Evolutionary conservation across 73 alveolate genomes (phyloP).

Genomic region (Breviolum minutum): DNA sequence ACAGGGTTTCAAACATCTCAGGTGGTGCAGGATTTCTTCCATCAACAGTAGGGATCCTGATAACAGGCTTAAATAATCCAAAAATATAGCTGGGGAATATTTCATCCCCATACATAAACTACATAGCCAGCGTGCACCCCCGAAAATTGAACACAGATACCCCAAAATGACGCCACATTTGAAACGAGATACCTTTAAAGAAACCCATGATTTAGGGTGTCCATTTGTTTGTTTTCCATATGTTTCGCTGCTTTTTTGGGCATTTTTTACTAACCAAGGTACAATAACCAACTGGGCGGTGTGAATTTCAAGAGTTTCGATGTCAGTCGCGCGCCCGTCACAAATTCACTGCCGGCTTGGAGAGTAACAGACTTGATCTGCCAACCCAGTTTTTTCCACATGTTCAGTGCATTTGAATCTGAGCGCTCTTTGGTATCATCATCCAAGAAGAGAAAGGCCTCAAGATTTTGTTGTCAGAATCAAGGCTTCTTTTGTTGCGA

Average conservation of each 20-base stretch:
- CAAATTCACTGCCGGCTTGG: constrained; percentile 86
- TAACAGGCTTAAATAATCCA: too few species aligned
- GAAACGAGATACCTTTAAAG: too few species aligned
- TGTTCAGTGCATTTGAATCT: constrained; percentile 7
- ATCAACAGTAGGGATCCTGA: too few species aligned
- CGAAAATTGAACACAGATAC: background rate
- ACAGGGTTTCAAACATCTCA: too few species aligned
- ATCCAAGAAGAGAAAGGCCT: constrained; percentile 71
- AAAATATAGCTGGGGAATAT: too few species aligned
- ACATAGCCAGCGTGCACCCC: too few species aligned
- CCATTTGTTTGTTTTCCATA: too few species aligned
- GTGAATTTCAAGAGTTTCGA: constrained; percentile 83
- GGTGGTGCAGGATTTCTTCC: too few species aligned
- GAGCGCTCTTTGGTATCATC: constrained; percentile 77
- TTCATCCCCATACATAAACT: too few species aligned
- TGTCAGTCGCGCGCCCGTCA: constrained; percentile 76
- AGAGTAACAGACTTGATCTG: constrained; percentile 54
- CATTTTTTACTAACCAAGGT: too few species aligned
- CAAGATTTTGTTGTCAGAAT: background rate
- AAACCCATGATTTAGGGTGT: background rate
- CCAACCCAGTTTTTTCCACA: constrained; percentile 70
- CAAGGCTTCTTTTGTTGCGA: background rate
- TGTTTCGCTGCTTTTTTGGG: too few species aligned
- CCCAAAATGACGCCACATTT: background rate
- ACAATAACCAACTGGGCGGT: constrained; percentile 67